Base-by-base conservation (phyloP, 768 basidiomycete species). In the Phylloporus sp. region DNA sequence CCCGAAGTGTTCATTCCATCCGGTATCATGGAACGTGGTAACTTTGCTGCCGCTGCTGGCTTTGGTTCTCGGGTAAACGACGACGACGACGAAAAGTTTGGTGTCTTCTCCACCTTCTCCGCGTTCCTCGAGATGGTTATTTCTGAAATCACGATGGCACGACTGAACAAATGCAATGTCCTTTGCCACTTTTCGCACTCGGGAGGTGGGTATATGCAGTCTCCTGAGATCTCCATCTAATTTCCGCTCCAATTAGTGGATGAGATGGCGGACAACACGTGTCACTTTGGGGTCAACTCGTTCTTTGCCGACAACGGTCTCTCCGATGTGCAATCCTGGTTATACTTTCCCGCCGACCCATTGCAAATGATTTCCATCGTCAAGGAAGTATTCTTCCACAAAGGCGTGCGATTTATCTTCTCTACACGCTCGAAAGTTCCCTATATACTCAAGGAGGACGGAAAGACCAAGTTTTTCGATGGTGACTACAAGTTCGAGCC, bases 51-150 rank as follows among this genome's bases (percentile, higher is more conserved):
- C 1, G 87, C 88, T 6, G 86, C 88, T 20, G 90, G 90, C 11
- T 93, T 92, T 61, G 90, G 90, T 33, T 91, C 90, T n/a, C n/a
- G n/a, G n/a, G n/a, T n/a, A n/a, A n/a, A n/a, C n/a, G n/a, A n/a
- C n/a, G n/a, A n/a, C 60, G 84, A 81, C 29, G 65, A 76, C 20
- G 77, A 90, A 58, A 90, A 90, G 66, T 86, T 84, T 49, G 90
- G 90, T 50, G 86, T 90, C 46, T 90, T 90, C 71, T 89, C 88
- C 21, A 92, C 90, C 5, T 93, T 93, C 71, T 87, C 86, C 39
- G 90, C 90, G 4, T 93, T 93, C 76, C 74, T 90, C 48, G 90
- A 93, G 76, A 92, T 92, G 90, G 73, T 87, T 39, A 66, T 93
- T 44, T 90, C 88, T 5, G 90, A 93, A 65, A 70, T 91, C 42